Conservation (phyloP, 169 alveolate species). For the Theileria sp. region DNA sequence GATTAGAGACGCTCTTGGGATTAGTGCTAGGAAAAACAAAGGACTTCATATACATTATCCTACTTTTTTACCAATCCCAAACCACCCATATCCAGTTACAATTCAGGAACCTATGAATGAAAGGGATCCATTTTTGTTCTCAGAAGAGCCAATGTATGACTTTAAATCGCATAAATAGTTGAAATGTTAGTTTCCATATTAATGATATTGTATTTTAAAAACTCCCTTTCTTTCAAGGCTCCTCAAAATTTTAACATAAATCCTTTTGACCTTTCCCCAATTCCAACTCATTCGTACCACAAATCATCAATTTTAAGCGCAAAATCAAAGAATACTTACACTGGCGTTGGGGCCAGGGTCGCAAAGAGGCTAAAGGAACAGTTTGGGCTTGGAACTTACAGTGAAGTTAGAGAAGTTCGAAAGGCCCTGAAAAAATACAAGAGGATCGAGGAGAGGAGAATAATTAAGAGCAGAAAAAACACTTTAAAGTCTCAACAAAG, state of each 20-base stretch:
- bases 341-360: constrained; percentile 63
- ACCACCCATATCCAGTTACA: constrained; percentile 61
- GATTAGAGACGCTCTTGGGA: constrained; percentile 84
- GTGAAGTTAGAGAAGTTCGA: constrained; percentile 43
- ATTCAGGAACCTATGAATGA: constrained; percentile 60
- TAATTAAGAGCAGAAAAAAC: constrained; percentile 34
- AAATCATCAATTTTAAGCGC: not conserved
- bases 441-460: constrained; percentile 41
- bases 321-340: constrained; percentile 14
- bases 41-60: constrained; percentile 76
- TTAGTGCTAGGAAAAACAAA: constrained; percentile 73
- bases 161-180: constrained; percentile 26
- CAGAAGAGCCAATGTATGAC: constrained; percentile 65
- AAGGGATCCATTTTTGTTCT: constrained; percentile 63
- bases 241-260: not conserved
- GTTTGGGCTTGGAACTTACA: constrained; percentile 38
- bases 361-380: constrained; percentile 60
- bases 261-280: not conserved
- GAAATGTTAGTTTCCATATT: not conserved
- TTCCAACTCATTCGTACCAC: not conserved
- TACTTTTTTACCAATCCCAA: constrained; percentile 75
- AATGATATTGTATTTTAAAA: not conserved
- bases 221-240: constrained; percentile 7
- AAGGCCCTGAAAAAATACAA: constrained; percentile 54
- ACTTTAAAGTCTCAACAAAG: constrained; percentile 31